Evolutionary conservation across 345 rosid species (phyloP).

Genomic region (Ceriops tagal): DNA sequence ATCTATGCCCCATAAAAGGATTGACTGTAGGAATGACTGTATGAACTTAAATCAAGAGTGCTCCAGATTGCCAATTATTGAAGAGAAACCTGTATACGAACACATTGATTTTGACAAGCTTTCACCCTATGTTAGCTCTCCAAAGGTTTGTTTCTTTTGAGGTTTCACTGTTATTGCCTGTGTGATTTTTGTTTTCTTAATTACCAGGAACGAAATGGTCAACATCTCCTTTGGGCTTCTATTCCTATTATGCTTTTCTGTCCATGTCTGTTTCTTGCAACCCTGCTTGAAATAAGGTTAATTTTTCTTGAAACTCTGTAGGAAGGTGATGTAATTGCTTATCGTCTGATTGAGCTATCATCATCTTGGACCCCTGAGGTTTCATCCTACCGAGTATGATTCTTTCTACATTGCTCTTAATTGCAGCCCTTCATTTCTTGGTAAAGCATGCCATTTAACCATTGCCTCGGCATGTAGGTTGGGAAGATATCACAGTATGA

Average conservation of each 20-base stretch:
- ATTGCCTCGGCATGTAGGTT: conserved; percentile 43
- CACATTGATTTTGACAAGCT: conserved; percentile 58
- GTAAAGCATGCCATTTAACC: conserved; percentile 9
- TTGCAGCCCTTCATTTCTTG: conserved; percentile 9
- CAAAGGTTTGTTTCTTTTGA: conserved; percentile 52
- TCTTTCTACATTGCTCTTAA: conserved; percentile 5
- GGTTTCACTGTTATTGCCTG: background rate
- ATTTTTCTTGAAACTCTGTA: conserved; percentile 33
- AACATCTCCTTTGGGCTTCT: no score
- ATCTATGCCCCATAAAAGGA: conserved; percentile 21
- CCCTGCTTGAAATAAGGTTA: background rate
- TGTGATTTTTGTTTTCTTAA: no score
- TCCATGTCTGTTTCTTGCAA: background rate
- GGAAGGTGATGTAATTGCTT: conserved; percentile 90
- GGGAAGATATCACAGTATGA: conserved; percentile 68
- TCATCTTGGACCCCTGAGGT: conserved; percentile 91
- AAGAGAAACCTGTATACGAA: conserved; percentile 25
- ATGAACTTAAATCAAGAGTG: conserved; percentile 38
- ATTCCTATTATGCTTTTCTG: background rate
- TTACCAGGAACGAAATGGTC: no score
- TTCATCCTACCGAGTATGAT: conserved; percentile 64
- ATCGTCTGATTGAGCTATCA: conserved; percentile 80
- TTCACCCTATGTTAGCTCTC: conserved; percentile 50
- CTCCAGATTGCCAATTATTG: conserved; percentile 35
- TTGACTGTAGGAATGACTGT: conserved; percentile 37